Evolutionary conservation across 176 grass and related monocot genomes (phyloP).

Genomic region (Carex parvula): DNA sequence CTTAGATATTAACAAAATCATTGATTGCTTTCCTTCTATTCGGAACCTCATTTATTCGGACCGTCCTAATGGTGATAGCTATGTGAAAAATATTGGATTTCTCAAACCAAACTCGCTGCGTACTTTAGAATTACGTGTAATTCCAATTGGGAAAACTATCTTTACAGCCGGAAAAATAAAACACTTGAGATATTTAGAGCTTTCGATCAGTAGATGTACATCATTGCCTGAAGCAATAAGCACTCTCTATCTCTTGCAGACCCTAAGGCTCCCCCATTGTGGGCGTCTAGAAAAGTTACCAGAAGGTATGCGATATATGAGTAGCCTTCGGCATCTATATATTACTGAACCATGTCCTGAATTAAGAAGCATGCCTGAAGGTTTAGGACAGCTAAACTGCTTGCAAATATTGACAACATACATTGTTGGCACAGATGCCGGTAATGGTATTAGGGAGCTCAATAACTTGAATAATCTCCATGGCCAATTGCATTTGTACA

Average conservation of each 20-base stretch:
- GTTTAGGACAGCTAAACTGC: neutral
- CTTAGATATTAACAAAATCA: neutral
- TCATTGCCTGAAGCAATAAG: neutral
- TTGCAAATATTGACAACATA: constrained; percentile 25
- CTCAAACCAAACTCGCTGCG: constrained; percentile 15
- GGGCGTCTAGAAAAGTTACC: neutral
- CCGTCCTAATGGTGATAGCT: too few relatives aligned
- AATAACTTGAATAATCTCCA: constrained; percentile 24
- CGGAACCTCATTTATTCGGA: neutral
- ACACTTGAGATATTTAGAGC: constrained; percentile 20
- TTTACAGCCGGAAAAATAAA: neutral
- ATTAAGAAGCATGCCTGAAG: constrained; percentile 20
- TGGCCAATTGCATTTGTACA: neutral
- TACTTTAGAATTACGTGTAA: neutral
- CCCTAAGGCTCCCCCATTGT: neutral
- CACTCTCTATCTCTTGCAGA: constrained; percentile 7
- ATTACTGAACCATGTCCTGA: neutral
- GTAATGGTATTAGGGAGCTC: constrained; percentile 23
- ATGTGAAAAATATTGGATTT: constrained; percentile 23
- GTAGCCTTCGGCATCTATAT: constrained; percentile 22
- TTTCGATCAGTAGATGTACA: neutral
- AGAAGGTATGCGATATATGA: constrained; percentile 35
- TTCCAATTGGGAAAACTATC: neutral
- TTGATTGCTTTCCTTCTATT: neutral
- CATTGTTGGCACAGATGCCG: neutral